These are phyloP conservation scores for peach (Prunus persica) DNA, from an alignment of 306 rosid species.

Conservation along the genomic window DNA sequence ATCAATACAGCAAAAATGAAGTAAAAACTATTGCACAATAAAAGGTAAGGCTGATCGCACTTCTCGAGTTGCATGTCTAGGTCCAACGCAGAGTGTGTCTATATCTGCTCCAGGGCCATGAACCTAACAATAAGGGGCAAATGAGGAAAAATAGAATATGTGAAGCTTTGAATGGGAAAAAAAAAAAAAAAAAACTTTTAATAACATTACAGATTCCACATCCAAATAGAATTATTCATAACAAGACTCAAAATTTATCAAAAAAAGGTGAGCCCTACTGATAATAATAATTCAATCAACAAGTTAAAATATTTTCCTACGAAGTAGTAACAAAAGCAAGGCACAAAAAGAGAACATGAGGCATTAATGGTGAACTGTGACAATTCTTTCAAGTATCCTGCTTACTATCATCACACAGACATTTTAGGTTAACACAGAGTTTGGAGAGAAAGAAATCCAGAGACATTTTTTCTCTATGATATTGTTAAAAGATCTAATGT, in stretches of 20 bases:
- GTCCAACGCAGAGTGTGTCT: constrained; percentile 96
- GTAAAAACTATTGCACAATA: not conserved
- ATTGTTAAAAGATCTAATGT: not conserved
- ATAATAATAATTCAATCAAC: not conserved
- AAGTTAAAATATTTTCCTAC: not conserved
- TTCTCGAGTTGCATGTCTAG: constrained; percentile 91
- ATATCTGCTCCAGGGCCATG: constrained; percentile 99
- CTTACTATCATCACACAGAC: not conserved
- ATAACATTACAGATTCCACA: not conserved
- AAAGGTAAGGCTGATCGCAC: constrained; percentile 41
- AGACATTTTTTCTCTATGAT: not conserved
- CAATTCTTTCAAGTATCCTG: not conserved
- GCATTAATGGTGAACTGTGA: not conserved
- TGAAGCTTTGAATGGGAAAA: not conserved
- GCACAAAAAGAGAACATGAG: not conserved
- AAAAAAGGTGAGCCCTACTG: not conserved
- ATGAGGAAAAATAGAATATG: not conserved
- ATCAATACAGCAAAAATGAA: constrained; percentile 2
- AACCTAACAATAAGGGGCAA: constrained; percentile 52
- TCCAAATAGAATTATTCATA: not conserved
- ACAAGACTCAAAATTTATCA: not conserved
- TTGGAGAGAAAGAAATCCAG: not conserved
- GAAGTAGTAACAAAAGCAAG: not conserved
- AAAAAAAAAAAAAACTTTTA: not conserved
- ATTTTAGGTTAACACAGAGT: not conserved